Evolutionary conservation across 1,139 yeast genomes (phyloP), one percentile per base, ranked within the genome.

Genomic region (Eremothecium coryli): DNA sequence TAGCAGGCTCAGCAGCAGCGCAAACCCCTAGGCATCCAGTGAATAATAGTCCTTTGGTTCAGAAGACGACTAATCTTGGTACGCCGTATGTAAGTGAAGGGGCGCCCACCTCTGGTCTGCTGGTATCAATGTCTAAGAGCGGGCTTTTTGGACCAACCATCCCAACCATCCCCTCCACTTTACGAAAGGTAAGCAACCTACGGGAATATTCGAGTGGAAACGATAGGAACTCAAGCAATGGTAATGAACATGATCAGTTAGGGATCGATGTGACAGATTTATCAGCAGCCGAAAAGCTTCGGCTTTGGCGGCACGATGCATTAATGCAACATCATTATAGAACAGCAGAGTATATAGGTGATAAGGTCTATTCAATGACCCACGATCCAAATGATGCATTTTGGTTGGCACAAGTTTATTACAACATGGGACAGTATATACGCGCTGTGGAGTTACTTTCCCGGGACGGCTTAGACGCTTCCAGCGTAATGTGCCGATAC

Each of bases 251-350:
- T 24, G 40, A 34, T 6, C 26, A 29, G 12, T 32, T 43, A 13
- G 52, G 47, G 11, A 41, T 52, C 12, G 52, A 49, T 35, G 38
- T 51, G 7, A 42, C 53, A 8, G 79, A 80, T 3, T 56, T 79
- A 30, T 73, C 94, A 0, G 93, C 84, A 38, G 93, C 93, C 0
- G 97, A 88, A 44, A 76, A 81, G 48, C 68, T 90, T 28, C 63
- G 98, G 30, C 64, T 84, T 25, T 90, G 98, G 98, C 66, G 98
- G 35, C 95, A 86, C 43, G 95, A 86, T 54, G 95, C 98, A 0
- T 61, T 82, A 39, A 78, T 82, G 78, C 95, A 88, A 50, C 97
- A 88, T 54, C 94, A 88, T 43, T 82, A 82, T 56, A 70, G 71
- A 32, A 84, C 97, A 0, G 97, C 98, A 0, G 93, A 82, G 49